Evolutionary conservation across 768 basidiomycete species (phyloP), one percentile per base, ranked within the genome.

Genomic region (Lactifluus rugatus): DNA sequence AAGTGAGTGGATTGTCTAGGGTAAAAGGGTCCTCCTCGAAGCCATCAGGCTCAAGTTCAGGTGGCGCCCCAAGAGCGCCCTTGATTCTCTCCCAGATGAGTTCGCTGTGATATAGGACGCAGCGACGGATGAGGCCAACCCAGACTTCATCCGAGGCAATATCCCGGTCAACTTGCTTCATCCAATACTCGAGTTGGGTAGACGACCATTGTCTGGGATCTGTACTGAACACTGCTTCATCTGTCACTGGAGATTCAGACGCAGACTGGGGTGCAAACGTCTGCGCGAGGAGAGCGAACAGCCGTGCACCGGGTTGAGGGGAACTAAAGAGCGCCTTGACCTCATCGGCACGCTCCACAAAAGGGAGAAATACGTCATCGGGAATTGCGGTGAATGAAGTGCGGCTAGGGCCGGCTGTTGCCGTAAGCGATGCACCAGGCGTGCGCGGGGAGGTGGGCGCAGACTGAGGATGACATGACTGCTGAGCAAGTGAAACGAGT

Each of bases 61-160:
- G 85, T 10, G 93, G 92, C 5, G 93, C 85, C 5, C 93, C 93
- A 1, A 96, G 74, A 0, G 89, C 91, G 31, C 83, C 86, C 66
- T 93, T 93, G 66, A 94, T 74, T 56, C 91, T 81, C 69, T 94
- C 91, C 93, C 93, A 96, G 55, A 94, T 84, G 41, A 92, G 81
- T 66, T 94, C 92, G 14, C 84, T 87, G 62, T 84, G 85, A 25
- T 80, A 72, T 21, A 87, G 75, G 64, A 95, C 80, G 65, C 90
- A 92, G 54, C 76, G 78, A n/a, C 90, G 83, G 0, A 83, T 80
- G 10, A 80, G 79, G 65, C 78, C 75, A 47, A 85, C 81, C 89
- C 90, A 96, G 31, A 81, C 66, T 19, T 77, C 75, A 65, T 96
- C 93, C 2, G 82, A 75, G 0, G 78, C 82, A 32, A 81, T 71